Evolutionary conservation across 257 asterid genomes (phyloP), one percentile per base, ranked within the genome.

Genomic region (Fraxinus excelsior): DNA sequence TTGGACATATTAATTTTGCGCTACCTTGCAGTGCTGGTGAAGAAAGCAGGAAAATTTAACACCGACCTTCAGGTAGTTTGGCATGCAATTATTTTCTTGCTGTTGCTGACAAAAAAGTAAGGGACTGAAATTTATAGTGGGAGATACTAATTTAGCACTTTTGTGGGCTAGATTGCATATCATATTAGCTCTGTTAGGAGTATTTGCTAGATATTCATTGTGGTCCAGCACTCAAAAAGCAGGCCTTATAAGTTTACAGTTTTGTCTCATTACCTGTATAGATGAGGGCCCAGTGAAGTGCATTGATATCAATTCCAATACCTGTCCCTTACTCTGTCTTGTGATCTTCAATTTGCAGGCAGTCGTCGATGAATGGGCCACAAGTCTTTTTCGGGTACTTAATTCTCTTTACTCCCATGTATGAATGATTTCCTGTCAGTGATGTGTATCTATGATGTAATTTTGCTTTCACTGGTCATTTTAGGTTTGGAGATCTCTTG

Each of bases 311-410:
- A 70, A 72, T 72, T 72, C 65, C 35, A 71, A 8, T 38, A 29
- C 28, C 34, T 26, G 26, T 62, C 44, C 66, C n/a, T 49, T 62
- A 38, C 71, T 46, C 71, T 76, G 71, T 81, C 80, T 77, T 76
- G 35, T 78, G 81, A 32, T 83, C 76, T 72, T 76, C 78, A 40
- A 76, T 80, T 74, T 85, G 83, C 91, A 92, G 97, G 91, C 96
- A 29, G 86, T 95, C 75, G 90, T 95, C 31, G 99, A 95, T 80
- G 99, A 95, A 87, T 95, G 99, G 99, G 99, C 99, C 67, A 85
- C 98, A 72, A 95, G 98, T 82, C 99, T 95, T 87, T 95, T 95
- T 82, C 96, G 94, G 97, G 99, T 93, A 93, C 65, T 82, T 74
- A 77, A 56, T 74, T 87, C 78, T 82, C 35, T 74, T 82, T 53